A percentile compares a stretch with the other conserved stretches of the same genome.
Evolutionary conservation across 208 protist species (phyloP).

Genomic region (Balamuthia mandrillaris): DNA sequence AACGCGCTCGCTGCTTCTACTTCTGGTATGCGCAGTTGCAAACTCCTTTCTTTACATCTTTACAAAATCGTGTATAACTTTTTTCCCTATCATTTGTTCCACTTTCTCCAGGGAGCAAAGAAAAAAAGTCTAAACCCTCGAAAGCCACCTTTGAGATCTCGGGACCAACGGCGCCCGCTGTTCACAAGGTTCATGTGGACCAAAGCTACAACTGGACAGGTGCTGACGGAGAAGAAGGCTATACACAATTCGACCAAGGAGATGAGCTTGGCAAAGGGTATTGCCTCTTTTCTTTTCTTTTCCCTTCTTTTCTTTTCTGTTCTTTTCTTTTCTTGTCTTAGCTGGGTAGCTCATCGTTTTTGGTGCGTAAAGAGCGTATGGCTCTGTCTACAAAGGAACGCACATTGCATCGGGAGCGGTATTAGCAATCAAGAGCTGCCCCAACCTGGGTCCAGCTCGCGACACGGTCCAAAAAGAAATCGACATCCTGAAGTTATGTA

Average conservation of each 20-base stretch:
- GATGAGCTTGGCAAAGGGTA: constrained; percentile 14
- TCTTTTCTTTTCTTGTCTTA: neutral
- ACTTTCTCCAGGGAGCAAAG: too few relatives aligned
- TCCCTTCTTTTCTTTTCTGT: neutral
- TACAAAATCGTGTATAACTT: too few relatives aligned
- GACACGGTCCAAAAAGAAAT: constrained; percentile 15
- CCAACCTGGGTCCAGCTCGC: constrained; percentile 5
- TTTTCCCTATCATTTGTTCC: too few relatives aligned
- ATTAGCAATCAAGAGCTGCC: neutral
- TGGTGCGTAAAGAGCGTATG: neutral
- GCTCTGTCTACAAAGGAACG: constrained; percentile 2
- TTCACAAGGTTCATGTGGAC: neutral
- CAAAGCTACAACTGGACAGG: neutral
- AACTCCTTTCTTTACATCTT: too few relatives aligned
- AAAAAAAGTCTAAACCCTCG: neutral
- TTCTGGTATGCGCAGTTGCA: too few relatives aligned
- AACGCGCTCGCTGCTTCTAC: too few relatives aligned
- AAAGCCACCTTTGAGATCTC: constrained; percentile 2
- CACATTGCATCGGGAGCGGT: constrained; percentile 2
- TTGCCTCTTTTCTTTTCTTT: neutral
- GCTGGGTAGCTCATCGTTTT: neutral
- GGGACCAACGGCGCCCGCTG: neutral
- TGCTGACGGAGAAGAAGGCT: neutral
- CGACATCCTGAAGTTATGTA: constrained; percentile 14
- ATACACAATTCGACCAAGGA: neutral